A percentile compares a stretch with the other conserved stretches of the same genome.
phyloP scores from a whole-genome alignment of 75 land plant species.

The Sequoiadendron giganteum region DNA sequence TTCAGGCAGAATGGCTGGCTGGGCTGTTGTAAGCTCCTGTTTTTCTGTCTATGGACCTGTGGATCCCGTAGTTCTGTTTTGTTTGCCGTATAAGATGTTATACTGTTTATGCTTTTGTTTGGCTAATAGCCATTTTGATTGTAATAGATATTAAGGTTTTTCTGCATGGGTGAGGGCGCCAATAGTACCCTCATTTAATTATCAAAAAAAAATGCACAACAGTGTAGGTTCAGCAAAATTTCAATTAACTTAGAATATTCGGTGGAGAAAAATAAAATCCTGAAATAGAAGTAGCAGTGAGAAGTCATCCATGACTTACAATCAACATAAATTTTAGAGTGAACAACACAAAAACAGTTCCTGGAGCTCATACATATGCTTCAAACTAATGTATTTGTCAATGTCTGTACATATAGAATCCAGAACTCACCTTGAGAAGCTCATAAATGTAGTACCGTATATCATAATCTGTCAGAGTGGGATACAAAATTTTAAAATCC shows the following conservation, averaged over 20 bases:
- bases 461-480: constrained; percentile 84
- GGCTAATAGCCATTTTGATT: too few relatives aligned
- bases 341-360: not conserved
- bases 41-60: too few relatives aligned
- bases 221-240: not conserved
- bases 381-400: not conserved
- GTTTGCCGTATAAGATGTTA: too few relatives aligned
- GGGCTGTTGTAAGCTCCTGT: too few relatives aligned
- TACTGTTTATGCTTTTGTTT: too few relatives aligned
- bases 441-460: constrained; percentile 86
- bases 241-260: not conserved
- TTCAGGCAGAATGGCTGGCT: too few relatives aligned
- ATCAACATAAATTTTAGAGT: not conserved
- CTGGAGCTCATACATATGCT: not conserved
- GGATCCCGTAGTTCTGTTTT: too few relatives aligned
- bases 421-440: constrained; percentile 62
- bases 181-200: too few relatives aligned
- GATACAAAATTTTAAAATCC: constrained; percentile 82
- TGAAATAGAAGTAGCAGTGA: not conserved
- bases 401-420: not conserved
- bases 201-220: not conserved
- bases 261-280: not conserved
- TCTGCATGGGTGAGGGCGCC: too few relatives aligned
- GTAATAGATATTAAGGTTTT: too few relatives aligned
- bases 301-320: not conserved